Conservation (phyloP, 1,284 basidiomycete genomes). For the Sporisorium iseilematis-ciliati region DNA sequence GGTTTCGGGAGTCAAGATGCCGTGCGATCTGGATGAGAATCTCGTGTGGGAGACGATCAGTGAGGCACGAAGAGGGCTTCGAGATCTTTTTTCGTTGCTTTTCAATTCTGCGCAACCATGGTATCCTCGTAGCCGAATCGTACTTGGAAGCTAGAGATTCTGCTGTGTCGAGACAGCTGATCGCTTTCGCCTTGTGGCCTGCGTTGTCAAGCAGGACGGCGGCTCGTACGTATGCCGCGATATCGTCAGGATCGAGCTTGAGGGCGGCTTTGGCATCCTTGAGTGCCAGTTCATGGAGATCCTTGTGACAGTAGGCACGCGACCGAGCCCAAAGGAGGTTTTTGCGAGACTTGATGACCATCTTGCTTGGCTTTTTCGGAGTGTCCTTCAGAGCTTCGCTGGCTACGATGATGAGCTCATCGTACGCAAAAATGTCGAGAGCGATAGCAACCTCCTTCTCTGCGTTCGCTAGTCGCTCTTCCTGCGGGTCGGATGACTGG, state of each 20-base stretch:
- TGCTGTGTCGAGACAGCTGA: slow-evolving; percentile 25
- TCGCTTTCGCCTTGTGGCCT: slow-evolving; percentile 14
- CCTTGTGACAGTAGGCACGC: slow-evolving; percentile 18
- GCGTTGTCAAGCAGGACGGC: slow-evolving; percentile 23
- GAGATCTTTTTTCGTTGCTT: slow-evolving; percentile 21
- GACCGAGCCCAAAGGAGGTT: slow-evolving; percentile 42
- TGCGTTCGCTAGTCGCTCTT: slow-evolving; percentile 14
- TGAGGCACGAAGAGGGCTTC: not conserved
- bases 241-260: slow-evolving; percentile 36
- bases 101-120: slow-evolving; percentile 16
- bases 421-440: slow-evolving; percentile 14
- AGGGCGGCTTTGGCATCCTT: slow-evolving; percentile 36
- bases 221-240: slow-evolving; percentile 25
- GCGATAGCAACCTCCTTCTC: slow-evolving; percentile 23
- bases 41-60: slow-evolving; percentile 22
- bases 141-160: slow-evolving; percentile 1
- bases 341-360: slow-evolving; percentile 34
- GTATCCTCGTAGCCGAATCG: slow-evolving; percentile 1
- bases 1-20: not conserved
- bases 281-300: slow-evolving; percentile 17
- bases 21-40: slow-evolving; percentile 18
- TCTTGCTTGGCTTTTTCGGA: slow-evolving; percentile 7
- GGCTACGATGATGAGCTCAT: slow-evolving; percentile 24
- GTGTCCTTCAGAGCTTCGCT: slow-evolving; percentile 16
- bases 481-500: not conserved